phyloP scores from a whole-genome alignment of 768 basidiomycete genomes.

The Lentinula detonsa region DNA sequence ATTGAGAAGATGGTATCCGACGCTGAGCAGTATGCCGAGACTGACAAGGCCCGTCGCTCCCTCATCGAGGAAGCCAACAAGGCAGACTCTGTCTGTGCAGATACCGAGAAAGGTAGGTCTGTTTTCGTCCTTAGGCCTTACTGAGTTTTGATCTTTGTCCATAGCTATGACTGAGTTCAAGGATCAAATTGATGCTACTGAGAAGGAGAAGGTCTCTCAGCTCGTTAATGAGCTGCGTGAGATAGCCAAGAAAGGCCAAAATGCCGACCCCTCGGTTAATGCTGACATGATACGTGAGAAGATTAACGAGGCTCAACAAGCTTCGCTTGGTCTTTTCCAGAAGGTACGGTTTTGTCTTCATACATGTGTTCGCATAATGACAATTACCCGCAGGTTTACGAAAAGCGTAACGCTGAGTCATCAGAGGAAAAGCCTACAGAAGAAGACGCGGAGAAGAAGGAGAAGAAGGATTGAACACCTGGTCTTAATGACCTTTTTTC shows the following conservation, averaged over 20 bases:
- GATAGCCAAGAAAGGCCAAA: constrained; percentile 84
- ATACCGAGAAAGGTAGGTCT: constrained; percentile 87
- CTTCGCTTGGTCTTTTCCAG: constrained; percentile 95
- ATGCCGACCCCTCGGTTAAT: constrained; percentile 73
- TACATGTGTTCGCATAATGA: background rate
- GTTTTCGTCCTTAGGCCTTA: background rate
- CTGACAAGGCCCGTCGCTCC: constrained; percentile 80
- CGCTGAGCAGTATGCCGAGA: constrained; percentile 89
- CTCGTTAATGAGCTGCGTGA: constrained; percentile 86
- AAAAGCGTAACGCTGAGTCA: constrained; percentile 80
- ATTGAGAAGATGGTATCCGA: constrained; percentile 97
- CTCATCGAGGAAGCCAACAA: constrained; percentile 97
- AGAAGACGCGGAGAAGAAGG: constrained; percentile 35
- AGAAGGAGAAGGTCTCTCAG: constrained; percentile 91
- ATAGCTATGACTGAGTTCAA: constrained; percentile 95
- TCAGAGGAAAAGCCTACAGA: constrained; percentile 26
- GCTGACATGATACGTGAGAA: constrained; percentile 88
- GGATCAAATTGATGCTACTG: constrained; percentile 86
- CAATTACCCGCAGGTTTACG: constrained; percentile 46
- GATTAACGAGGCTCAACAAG: constrained; percentile 91
- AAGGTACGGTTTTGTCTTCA: constrained; percentile 38
- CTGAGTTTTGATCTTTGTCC: background rate
- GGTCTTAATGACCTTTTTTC: background rate
- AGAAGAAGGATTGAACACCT: constrained; percentile 77
- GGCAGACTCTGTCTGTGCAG: constrained; percentile 88